Evolutionary conservation across 1,139 yeast genomes (phyloP), one percentile per base, ranked within the genome.

Genomic region (Blastobotrys malaysiensis): DNA sequence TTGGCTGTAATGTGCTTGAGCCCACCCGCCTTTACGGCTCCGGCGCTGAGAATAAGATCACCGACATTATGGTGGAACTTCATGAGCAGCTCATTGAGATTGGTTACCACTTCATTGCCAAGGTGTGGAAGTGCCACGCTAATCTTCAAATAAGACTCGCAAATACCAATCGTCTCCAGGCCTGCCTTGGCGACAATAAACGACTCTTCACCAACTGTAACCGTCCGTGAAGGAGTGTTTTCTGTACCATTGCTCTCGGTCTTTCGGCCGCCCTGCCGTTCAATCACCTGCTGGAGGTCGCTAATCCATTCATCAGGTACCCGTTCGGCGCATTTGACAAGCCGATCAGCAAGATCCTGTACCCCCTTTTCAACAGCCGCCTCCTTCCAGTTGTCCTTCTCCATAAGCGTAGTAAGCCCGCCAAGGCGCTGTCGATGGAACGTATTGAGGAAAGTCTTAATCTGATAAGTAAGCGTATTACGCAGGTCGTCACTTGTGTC

Each of bases 361-460:
- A 80, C 66, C 1, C 69, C 66, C 0, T 69, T 62, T 0, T 84
- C 70, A 5, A 83, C 75, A 48, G 77, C 77, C 26, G 78, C 79
- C 55, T 91, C 96, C 54, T 80, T 82, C 99, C 99, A 93, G 19
- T 74, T 73, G 61, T 91, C 98, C 51, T 74, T 74, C 54, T 87
- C 93, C 59, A 88, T 75, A 16, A 75, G 73, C 2, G 67, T 66
- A 9, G 79, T 73, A 49, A 87, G 70, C 31, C 61, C 64, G 51
- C 72, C 75, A 54, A 82, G 68, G 31, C 80, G 74, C 18, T 76
- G 74, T 56, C 78, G 77, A 62, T 86, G 90, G 63, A 80, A 78
- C 48, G 83, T 74, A 49, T 76, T 77, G 46, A 83, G 72, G 64
- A 82, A 90, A 57, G 79, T 78, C 55, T 77, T 80, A 9, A 86